Conservation (phyloP, 495 filamentous ascomycete genomes). For the Talaromyces nanjingensis region DNA sequence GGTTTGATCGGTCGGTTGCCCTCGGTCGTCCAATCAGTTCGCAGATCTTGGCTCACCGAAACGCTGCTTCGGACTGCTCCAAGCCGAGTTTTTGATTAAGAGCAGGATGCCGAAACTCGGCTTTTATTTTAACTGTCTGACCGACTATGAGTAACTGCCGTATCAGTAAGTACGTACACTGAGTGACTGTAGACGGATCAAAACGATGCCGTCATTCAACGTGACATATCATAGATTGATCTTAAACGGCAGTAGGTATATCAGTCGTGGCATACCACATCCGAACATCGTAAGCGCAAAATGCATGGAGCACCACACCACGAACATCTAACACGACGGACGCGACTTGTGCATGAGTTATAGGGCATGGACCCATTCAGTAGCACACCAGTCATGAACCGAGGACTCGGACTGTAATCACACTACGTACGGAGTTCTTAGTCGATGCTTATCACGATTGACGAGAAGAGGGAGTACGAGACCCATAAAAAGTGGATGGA, state of each 20-base stretch:
- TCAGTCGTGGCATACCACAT: background rate
- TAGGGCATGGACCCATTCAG: too few species aligned
- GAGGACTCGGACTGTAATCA: background rate
- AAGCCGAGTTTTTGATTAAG: background rate
- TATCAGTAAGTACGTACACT: background rate
- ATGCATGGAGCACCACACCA: too few species aligned
- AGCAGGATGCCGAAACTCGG: background rate
- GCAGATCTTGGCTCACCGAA: background rate
- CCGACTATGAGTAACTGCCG: background rate
- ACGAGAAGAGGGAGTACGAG: background rate
- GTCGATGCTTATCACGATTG: background rate
- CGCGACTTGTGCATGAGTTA: too few species aligned
- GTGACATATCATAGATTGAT: background rate
- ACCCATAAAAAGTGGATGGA: background rate
- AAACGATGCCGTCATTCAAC: background rate
- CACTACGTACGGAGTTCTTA: too few species aligned
- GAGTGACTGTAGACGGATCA: background rate
- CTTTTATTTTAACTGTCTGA: background rate
- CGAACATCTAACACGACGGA: too few species aligned
- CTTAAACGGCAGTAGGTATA: background rate
- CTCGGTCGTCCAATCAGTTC: background rate
- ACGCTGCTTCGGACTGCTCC: background rate
- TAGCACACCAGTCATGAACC: background rate
- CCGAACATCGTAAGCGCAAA: too few species aligned
- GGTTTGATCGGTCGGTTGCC: conserved; percentile 5